These are phyloP conservation scores for Phylloporus rhodoxanthus DNA, from an alignment of 768 basidiomycete genomes.

Conservation along the genomic window DNA sequence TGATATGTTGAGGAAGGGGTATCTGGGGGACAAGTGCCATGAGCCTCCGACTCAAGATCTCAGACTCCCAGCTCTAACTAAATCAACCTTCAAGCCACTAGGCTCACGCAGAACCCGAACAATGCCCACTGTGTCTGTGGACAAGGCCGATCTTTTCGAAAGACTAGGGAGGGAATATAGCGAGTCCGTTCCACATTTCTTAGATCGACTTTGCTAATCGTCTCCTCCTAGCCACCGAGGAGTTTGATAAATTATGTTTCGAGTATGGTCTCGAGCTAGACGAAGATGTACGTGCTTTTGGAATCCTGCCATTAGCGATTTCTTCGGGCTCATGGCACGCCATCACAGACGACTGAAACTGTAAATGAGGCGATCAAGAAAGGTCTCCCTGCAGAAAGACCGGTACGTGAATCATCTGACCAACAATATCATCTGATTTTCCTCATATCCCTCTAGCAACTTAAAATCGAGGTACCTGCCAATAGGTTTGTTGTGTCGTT, in stretches of 20 bases:
- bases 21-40: slow-evolving; percentile 14
- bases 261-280: slow-evolving; percentile 97
- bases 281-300: slow-evolving; percentile 71
- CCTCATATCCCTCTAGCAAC: slow-evolving; percentile 51
- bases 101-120: slow-evolving; percentile 3
- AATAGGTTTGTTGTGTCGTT: slow-evolving; percentile 56
- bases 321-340: background rate
- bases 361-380: slow-evolving; percentile 78
- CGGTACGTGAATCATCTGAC: slow-evolving; percentile 42
- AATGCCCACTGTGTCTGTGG: slow-evolving; percentile 95
- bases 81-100: too few relatives aligned
- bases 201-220: slow-evolving; percentile 8
- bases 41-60: background rate
- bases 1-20: slow-evolving; percentile 10
- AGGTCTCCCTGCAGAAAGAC: slow-evolving; percentile 78
- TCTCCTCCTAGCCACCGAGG: slow-evolving; percentile 67
- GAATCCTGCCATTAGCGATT: background rate
- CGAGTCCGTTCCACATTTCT: slow-evolving; percentile 31
- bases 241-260: slow-evolving; percentile 93
- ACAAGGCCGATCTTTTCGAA: slow-evolving; percentile 92
- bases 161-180: slow-evolving; percentile 80
- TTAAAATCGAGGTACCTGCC: slow-evolving; percentile 99
- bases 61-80: background rate
- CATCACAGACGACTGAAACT: slow-evolving; percentile 74
- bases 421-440: background rate